A percentile compares a stretch with the other conserved stretches of the same genome.
Evolutionary conservation across 441 rosid species (phyloP).

Genomic region (Adansonia gregorii): DNA sequence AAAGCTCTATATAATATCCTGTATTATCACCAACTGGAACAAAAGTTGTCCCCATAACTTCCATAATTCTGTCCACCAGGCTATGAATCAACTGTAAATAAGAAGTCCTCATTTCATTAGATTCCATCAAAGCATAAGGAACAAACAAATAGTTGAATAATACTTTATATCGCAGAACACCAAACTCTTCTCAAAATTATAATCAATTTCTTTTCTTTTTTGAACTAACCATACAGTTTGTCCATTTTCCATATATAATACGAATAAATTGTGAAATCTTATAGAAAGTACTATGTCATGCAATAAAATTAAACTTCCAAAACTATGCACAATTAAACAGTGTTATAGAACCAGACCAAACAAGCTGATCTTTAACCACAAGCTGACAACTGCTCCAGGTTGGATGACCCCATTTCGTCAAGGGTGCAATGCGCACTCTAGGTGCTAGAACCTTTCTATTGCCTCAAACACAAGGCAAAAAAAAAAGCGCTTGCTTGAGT

Average conservation of each 20-base stretch:
- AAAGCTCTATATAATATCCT: conserved; percentile 65
- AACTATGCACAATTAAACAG: neutral
- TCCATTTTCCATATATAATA: neutral
- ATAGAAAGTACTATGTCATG: neutral
- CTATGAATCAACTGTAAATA: conserved; percentile 85
- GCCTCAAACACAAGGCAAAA: too few relatives aligned
- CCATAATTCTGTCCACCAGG: conserved; percentile 88
- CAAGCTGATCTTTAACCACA: neutral
- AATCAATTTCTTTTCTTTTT: neutral
- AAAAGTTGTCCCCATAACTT: conserved; percentile 77
- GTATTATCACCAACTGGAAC: conserved; percentile 48
- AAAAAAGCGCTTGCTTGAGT: too few relatives aligned
- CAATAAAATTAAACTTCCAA: neutral
- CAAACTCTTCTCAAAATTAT: neutral
- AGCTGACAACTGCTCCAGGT: neutral
- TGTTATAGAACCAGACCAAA: conserved; percentile 9
- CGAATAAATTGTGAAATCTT: neutral
- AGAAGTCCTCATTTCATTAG: neutral
- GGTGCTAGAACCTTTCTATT: too few relatives aligned
- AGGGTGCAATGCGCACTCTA: too few relatives aligned
- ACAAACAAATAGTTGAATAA: neutral
- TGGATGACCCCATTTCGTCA: neutral
- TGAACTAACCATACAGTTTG: neutral
- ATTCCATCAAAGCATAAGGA: neutral
- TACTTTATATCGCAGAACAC: neutral